Base-by-base conservation (phyloP, 768 basidiomycete genomes). In the Xerocomus potaroensis region DNA sequence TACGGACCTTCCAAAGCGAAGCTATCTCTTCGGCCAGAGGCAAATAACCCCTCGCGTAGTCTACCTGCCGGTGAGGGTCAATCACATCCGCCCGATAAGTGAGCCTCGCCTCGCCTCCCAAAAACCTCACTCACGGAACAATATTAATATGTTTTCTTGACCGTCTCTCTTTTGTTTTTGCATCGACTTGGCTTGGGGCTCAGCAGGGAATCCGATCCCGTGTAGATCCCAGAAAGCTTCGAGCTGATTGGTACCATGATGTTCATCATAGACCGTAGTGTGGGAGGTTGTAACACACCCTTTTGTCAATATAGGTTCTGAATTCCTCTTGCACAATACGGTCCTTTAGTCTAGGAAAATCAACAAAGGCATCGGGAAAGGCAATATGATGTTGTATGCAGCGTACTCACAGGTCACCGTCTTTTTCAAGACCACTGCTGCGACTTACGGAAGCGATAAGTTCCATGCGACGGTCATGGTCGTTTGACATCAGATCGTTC, bases 361-460 rank as follows among this genome's bases (percentile, higher is more conserved):
- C 51, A 53, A 52, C 50, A 51, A 54, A 58, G 47, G 24, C 19
- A 39, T 35, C 29, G 9, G 14, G n/a, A 43, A n/a, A n/a, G n/a
- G n/a, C n/a, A n/a, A n/a, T n/a, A n/a, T n/a, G n/a, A n/a, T n/a
- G n/a, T 29, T 36, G 41, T 18, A 42, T 21, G 33, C 19, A n/a
- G 6, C 31, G 22, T 10, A 59, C 87, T 75, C 65, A 90, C 87
- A 77, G 74, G 66, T 88, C 83, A 31, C 87, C 86, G 49, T 80
- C 84, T 54, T 77, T 80, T 55, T 83, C 83, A 21, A 88, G 60
- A 9, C 87, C 86, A 53, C 87, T 83, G 55, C 84, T 87, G 32
- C 87, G 74, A 59, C 87, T 89, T 38, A 88, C 78, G 2, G 84
- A 85, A 2, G 86, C 75, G 39, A 89, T 76, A 41, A 76, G 67